Conservation (phyloP, 75 land plant species). For the Gnetum montanum region DNA sequence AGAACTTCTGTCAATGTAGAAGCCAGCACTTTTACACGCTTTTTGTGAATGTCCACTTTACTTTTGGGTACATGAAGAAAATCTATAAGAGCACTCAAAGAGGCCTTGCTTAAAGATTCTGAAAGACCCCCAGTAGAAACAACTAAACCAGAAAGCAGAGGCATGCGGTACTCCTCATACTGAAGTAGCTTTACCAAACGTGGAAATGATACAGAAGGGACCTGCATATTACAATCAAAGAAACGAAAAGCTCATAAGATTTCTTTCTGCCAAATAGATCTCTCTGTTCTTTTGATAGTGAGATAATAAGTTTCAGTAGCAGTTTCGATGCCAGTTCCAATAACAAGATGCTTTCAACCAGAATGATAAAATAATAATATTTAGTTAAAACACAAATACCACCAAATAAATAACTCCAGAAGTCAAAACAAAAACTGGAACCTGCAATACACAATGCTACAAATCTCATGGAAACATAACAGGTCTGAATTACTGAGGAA, state of each 20-base stretch:
- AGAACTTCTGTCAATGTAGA: slow-evolving; percentile 53
- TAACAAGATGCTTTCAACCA: too few species aligned
- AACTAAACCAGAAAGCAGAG: slow-evolving; percentile 75
- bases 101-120: slow-evolving; percentile 74
- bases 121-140: slow-evolving; percentile 84
- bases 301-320: too few species aligned
- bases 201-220: slow-evolving; percentile 66
- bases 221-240: slow-evolving; percentile 70
- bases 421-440: too few species aligned
- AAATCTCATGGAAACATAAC: too few species aligned
- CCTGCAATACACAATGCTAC: too few species aligned
- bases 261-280: not conserved
- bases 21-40: slow-evolving; percentile 31
- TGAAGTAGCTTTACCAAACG: slow-evolving; percentile 65
- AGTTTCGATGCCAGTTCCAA: too few species aligned
- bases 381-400: too few species aligned
- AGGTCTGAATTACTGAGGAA: too few species aligned
- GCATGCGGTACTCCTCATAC: slow-evolving; percentile 57
- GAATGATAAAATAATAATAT: too few species aligned
- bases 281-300: too few species aligned
- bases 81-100: slow-evolving; percentile 63
- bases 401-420: too few species aligned
- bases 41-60: slow-evolving; percentile 18
- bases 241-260: not conserved
- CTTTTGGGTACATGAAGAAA: slow-evolving; percentile 33